A percentile compares a stretch with the other conserved stretches of the same genome.
These are phyloP conservation scores for Penicillium carneum DNA, from an alignment of 2,329 filamentous ascomycete species.

Conservation along the genomic window DNA sequence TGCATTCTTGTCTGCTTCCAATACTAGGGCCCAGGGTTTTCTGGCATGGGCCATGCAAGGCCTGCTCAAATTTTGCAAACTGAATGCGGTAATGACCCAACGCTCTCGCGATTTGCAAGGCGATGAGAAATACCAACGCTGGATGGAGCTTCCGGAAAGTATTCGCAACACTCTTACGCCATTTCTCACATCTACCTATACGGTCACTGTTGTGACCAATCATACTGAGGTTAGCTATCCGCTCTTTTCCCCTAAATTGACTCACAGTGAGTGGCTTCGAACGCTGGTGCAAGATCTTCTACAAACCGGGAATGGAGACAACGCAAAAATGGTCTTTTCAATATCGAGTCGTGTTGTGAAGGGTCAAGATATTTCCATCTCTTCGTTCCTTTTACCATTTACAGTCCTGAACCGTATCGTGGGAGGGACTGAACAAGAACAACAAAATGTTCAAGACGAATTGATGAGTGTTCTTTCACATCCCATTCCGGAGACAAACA, in stretches of 20 bases:
- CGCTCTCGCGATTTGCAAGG: constrained; percentile 63
- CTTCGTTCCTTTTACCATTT: constrained; percentile 88
- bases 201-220: constrained; percentile 67
- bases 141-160: constrained; percentile 77
- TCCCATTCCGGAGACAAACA: constrained; percentile 60
- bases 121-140: constrained; percentile 72
- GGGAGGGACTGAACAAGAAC: constrained; percentile 71
- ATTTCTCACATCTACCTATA: constrained; percentile 84
- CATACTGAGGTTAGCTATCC: constrained; percentile 72
- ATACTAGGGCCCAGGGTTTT: constrained; percentile 86
- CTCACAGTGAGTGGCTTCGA: constrained; percentile 82
- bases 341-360: constrained; percentile 82
- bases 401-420: constrained; percentile 82
- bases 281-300: constrained; percentile 82
- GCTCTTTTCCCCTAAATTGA: constrained; percentile 72
- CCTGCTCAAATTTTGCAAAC: constrained; percentile 77
- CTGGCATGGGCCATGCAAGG: constrained; percentile 95
- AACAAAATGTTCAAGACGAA: constrained; percentile 72
- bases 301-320: constrained; percentile 75
- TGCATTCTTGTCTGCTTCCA: constrained; percentile 87
- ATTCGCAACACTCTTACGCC: constrained; percentile 84
- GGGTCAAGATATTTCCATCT: constrained; percentile 83
- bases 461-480: constrained; percentile 76
- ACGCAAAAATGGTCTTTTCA: constrained; percentile 78
- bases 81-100: constrained; percentile 65